phyloP scores from a whole-genome alignment of 2,329 filamentous ascomycete species.

The Aspergillus ochraceoroseus region DNA sequence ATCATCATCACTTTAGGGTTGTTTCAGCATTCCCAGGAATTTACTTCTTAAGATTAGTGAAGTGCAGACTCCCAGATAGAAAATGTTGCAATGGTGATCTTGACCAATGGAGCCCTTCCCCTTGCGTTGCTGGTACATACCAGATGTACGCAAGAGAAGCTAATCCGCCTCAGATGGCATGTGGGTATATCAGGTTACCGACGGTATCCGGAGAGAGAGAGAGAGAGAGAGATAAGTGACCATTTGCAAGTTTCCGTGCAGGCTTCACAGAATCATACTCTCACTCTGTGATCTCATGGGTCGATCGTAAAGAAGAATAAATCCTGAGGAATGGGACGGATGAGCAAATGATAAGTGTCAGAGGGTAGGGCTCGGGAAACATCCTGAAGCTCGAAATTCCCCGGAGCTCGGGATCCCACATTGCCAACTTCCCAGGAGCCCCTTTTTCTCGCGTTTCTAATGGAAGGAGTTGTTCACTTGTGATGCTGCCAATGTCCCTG shows the following conservation, averaged over 20 bases:
- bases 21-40: too few relatives aligned
- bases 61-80: too few relatives aligned
- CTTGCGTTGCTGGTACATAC: conserved; percentile 21
- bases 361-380: background rate
- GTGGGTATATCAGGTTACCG: conserved; percentile 5
- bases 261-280: too few relatives aligned
- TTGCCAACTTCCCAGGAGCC: background rate
- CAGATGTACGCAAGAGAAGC: conserved; percentile 12
- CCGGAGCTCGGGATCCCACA: background rate
- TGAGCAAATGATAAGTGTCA: background rate
- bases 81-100: too few relatives aligned
- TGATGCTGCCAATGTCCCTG: background rate
- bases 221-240: background rate
- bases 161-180: conserved; percentile 15
- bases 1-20: too few relatives aligned
- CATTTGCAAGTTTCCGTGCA: too few relatives aligned
- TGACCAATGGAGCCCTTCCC: too few relatives aligned
- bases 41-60: too few relatives aligned
- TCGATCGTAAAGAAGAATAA: background rate
- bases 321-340: background rate
- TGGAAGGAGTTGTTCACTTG: background rate
- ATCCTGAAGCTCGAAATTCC: conserved; percentile 2
- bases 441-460: background rate
- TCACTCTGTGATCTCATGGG: background rate
- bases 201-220: too few relatives aligned